Evolutionary conservation across 257 asterid genomes (phyloP).

Genomic region (Eucommia ulmoides): DNA sequence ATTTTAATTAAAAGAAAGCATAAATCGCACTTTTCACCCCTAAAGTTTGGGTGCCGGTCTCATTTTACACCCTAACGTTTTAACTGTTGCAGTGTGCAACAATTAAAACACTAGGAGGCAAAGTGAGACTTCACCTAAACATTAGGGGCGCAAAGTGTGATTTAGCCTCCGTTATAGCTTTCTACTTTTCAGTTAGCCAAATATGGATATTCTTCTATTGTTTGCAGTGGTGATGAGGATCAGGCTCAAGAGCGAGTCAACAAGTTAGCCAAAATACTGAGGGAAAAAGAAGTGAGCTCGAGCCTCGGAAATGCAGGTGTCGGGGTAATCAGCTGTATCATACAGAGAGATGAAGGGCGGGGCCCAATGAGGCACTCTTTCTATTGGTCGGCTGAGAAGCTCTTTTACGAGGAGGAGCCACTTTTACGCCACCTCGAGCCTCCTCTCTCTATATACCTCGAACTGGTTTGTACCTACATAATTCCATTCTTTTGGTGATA

Average conservation of each 20-base stretch:
- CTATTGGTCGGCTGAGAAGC: conserved; percentile 70
- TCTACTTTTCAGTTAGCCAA: not conserved
- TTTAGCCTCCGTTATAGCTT: not conserved
- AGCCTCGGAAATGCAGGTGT: conserved; percentile 85
- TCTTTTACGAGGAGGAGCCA: conserved; percentile 76
- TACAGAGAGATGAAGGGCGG: conserved; percentile 97
- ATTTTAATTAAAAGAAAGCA: not conserved
- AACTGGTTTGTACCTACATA: conserved; percentile 48
- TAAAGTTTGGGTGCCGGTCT: not conserved
- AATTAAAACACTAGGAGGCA: no score
- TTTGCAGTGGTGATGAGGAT: conserved; percentile 91
- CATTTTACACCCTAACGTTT: not conserved
- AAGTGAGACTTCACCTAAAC: no score
- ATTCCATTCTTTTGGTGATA: not conserved
- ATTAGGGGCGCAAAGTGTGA: no score
- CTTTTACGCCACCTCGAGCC: conserved; percentile 95
- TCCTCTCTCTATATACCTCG: conserved; percentile 92
- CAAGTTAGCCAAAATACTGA: conserved; percentile 84
- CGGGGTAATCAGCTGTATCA: conserved; percentile 79
- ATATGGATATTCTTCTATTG: conserved; percentile 5
- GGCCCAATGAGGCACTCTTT: conserved; percentile 99
- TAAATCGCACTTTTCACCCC: not conserved
- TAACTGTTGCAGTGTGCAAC: no score
- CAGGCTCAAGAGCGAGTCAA: conserved; percentile 96
- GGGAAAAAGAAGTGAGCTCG: conserved; percentile 77